Evolutionary conservation across 768 basidiomycete species (phyloP).

Genomic region (Grammothele lineata): DNA sequence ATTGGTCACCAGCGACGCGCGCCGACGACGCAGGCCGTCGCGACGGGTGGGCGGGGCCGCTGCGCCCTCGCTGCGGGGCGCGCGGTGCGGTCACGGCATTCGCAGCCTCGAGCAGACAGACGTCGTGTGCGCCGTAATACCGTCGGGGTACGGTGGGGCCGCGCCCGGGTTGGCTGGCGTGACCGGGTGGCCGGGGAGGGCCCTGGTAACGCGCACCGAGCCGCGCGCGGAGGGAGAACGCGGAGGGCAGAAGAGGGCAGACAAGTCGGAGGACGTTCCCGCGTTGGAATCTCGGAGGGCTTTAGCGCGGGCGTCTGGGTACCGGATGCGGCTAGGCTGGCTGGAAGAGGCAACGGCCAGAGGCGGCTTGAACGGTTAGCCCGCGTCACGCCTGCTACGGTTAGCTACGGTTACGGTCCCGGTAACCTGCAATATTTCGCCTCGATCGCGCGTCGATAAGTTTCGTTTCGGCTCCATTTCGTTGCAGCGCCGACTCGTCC

Average conservation of each 20-base stretch:
- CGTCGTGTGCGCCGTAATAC: slow-evolving; percentile 9
- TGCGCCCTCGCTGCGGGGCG: no score
- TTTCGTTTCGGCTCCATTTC: slow-evolving; percentile 23
- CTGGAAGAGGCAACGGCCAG: slow-evolving; percentile 15
- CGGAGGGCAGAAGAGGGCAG: no score
- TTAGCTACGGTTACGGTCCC: neutral
- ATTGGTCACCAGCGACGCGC: no score
- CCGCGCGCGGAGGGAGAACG: no score
- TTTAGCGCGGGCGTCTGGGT: slow-evolving; percentile 14
- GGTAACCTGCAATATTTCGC: slow-evolving; percentile 15
- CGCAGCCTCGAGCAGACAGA: no score
- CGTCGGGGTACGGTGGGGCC: neutral
- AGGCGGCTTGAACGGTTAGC: slow-evolving; percentile 17
- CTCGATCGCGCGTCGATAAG: slow-evolving; percentile 18
- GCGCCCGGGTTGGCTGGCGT: no score
- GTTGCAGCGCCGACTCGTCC: slow-evolving; percentile 15
- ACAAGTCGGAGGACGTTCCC: neutral
- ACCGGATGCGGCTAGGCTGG: slow-evolving; percentile 11
- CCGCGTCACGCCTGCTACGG: no score
- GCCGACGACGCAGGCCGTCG: no score
- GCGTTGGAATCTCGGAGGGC: slow-evolving; percentile 9
- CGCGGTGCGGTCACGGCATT: no score
- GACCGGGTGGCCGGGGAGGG: no score
- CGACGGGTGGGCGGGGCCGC: no score
- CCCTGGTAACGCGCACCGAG: no score